Evolutionary conservation across 768 basidiomycete species (phyloP).

Genomic region (Suillus paluster): DNA sequence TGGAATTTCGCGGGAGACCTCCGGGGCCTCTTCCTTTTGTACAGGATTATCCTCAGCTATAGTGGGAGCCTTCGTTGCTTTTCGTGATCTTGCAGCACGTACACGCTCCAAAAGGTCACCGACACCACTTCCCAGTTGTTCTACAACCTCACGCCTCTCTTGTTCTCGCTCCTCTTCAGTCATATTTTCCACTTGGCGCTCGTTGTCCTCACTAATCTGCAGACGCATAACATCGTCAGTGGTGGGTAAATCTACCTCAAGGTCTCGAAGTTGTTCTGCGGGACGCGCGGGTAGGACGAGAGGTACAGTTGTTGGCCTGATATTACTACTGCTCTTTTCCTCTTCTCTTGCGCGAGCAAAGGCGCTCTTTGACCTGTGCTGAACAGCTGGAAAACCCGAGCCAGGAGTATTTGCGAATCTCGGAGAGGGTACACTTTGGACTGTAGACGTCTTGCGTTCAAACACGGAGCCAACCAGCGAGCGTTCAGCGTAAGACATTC

Average conservation of each 20-base stretch:
- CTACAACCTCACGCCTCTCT: constrained; percentile 67
- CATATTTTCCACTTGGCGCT: constrained; percentile 66
- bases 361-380: constrained; percentile 67
- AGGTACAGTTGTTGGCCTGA: constrained; percentile 19
- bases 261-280: not conserved
- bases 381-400: constrained; percentile 65
- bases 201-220: constrained; percentile 71
- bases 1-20: constrained; percentile 12
- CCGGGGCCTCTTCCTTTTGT: constrained; percentile 4
- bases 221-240: constrained; percentile 50
- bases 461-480: constrained; percentile 49
- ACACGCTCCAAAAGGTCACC: constrained; percentile 63
- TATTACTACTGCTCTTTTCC: constrained; percentile 19
- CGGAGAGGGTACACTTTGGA: constrained; percentile 27
- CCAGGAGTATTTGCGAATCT: constrained; percentile 23
- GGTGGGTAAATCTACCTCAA: constrained; percentile 13
- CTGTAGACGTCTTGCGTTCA: constrained; percentile 41
- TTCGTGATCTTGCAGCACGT: constrained; percentile 41
- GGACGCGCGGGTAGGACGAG: constrained; percentile 31
- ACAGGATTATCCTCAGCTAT: not conserved
- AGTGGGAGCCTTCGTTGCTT: not conserved
- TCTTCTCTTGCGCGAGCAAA: constrained; percentile 56
- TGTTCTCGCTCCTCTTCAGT: constrained; percentile 67
- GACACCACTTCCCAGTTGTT: constrained; percentile 72
- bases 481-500: constrained; percentile 30